Conservation (phyloP, 495 filamentous ascomycete genomes). For the Penicillium canariense region DNA sequence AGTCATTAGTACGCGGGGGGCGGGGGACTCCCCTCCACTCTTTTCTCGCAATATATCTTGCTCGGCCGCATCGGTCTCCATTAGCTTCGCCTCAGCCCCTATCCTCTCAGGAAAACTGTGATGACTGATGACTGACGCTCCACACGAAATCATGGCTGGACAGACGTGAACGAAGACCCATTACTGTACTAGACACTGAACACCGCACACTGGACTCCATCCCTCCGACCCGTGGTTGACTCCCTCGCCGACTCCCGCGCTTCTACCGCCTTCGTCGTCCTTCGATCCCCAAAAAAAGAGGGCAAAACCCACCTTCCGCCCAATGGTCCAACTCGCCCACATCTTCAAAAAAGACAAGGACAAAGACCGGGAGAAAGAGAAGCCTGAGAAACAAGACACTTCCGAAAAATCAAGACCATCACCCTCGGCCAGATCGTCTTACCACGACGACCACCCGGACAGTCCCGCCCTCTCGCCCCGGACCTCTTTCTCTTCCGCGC, state of each 20-base stretch:
- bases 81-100: not conserved
- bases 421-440: not conserved
- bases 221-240: constrained; percentile 6
- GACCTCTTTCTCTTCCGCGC: constrained; percentile 26
- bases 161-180: not conserved
- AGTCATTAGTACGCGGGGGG: not conserved
- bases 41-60: not conserved
- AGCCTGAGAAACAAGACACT: not conserved
- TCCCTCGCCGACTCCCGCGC: constrained; percentile 5
- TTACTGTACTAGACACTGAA: too few species aligned
- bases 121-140: not conserved
- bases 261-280: constrained; percentile 50
- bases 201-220: too few species aligned
- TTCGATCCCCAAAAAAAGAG: constrained; percentile 36
- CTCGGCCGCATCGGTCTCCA: not conserved
- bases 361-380: constrained; percentile 15
- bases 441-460: constrained; percentile 3
- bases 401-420: too few species aligned
- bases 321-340: constrained; percentile 38
- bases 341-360: constrained; percentile 41
- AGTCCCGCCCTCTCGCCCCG: constrained; percentile 19
- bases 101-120: too few species aligned
- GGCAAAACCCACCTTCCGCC: constrained; percentile 16
- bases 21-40: not conserved
- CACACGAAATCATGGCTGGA: constrained; percentile 3